Conservation (phyloP, 139 green algal genomes). For the Astrephomene gubernaculifera region DNA sequence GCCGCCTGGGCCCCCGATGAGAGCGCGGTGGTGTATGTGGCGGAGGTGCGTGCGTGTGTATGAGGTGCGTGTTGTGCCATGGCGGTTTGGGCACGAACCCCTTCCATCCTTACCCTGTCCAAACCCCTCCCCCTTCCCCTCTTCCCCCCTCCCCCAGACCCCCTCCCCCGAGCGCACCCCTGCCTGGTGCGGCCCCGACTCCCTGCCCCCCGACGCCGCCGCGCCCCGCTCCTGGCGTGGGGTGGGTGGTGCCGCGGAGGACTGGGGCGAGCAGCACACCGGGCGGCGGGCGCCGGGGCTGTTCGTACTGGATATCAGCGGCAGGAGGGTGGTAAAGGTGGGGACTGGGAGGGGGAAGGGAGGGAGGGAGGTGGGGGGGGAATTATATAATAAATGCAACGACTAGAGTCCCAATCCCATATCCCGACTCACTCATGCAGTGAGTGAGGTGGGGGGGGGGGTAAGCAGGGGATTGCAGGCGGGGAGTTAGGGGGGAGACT, state of each 20-base stretch:
- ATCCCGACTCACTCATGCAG: no score
- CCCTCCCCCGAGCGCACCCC: conserved; percentile 56
- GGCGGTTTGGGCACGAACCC: no score
- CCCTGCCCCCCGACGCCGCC: conserved; percentile 52
- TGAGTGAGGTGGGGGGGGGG: no score
- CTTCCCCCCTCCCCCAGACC: conserved; percentile 14
- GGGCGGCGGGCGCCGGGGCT: conserved; percentile 71
- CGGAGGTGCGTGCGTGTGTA: conserved; percentile 68
- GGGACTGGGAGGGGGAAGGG: not conserved
- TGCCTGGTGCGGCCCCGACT: conserved; percentile 57
- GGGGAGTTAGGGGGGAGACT: no score
- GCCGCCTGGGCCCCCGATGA: conserved; percentile 85
- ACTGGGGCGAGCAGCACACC: conserved; percentile 93
- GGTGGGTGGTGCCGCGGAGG: conserved; percentile 69
- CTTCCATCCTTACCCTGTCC: not conserved
- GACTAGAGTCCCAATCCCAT: no score
- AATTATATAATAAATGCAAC: no score
- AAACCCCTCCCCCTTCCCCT: not conserved
- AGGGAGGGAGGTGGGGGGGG: not conserved
- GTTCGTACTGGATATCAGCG: conserved; percentile 74
- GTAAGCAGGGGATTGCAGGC: no score
- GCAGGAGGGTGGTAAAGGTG: conserved; percentile 5
- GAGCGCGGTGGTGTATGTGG: conserved; percentile 81
- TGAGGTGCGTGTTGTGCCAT: not conserved
- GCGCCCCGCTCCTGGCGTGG: conserved; percentile 78